phyloP scores from a whole-genome alignment of 2,329 filamentous ascomycete genomes.

The Penicillium sp. region DNA sequence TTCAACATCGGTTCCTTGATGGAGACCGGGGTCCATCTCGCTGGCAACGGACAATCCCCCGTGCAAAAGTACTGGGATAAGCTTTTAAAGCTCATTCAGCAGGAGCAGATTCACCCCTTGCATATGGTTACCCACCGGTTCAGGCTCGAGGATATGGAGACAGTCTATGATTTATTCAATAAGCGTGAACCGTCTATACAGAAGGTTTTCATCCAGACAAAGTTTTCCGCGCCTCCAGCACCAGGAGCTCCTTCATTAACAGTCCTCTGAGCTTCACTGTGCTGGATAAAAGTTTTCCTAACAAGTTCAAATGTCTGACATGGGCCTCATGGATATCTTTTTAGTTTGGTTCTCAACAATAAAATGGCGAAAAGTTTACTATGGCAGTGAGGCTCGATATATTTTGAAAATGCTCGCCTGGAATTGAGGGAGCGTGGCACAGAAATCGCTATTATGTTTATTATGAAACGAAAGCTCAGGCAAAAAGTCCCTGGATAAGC shows the following conservation, averaged over 20 bases:
- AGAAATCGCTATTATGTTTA: no score
- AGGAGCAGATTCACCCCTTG: slow-evolving; percentile 68
- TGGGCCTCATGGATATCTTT: no score
- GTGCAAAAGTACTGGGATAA: slow-evolving; percentile 85
- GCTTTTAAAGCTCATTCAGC: slow-evolving; percentile 66
- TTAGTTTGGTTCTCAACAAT: background rate
- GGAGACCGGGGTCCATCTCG: slow-evolving; percentile 78
- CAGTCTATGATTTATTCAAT: slow-evolving; percentile 65
- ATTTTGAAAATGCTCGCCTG: no score
- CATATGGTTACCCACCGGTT: slow-evolving; percentile 81
- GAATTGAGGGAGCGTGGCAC: no score
- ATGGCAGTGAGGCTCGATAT: no score
- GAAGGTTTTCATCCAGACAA: slow-evolving; percentile 70
- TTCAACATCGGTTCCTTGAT: slow-evolving; percentile 81
- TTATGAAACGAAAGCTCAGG: no score
- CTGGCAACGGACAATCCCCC: slow-evolving; percentile 66
- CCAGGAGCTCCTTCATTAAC: background rate
- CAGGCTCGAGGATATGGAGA: slow-evolving; percentile 68
- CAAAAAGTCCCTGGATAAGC: no score
- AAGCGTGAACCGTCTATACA: slow-evolving; percentile 63
- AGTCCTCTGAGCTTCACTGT: slow-evolving; percentile 3
- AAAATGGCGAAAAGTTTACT: no score
- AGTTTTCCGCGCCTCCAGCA: slow-evolving; percentile 54
- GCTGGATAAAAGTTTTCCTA: background rate
- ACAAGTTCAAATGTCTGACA: no score